Evolutionary conservation across 805 yeast species (phyloP).

Genomic region (Pichia scutulata): DNA sequence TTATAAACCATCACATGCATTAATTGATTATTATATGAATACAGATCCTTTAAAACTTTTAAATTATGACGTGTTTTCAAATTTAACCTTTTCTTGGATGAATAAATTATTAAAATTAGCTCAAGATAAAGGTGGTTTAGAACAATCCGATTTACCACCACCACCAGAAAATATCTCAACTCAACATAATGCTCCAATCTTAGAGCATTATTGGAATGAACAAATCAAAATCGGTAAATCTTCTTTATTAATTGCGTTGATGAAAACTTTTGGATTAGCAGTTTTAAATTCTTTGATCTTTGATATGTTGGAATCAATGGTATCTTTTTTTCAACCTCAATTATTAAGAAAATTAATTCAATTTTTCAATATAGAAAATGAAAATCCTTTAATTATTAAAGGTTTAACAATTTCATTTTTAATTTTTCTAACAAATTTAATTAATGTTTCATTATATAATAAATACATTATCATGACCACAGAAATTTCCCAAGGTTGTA

Average conservation of each 20-base stretch:
- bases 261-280: constrained; percentile 32
- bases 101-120: constrained; percentile 75
- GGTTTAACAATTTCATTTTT: constrained; percentile 58
- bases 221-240: constrained; percentile 9
- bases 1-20: constrained; percentile 32
- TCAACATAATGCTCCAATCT: constrained; percentile 22
- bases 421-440: constrained; percentile 55
- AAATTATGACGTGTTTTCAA: constrained; percentile 58
- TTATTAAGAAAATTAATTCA: constrained; percentile 42
- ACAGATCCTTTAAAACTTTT: constrained; percentile 17
- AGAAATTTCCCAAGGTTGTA: constrained; percentile 57
- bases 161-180: constrained; percentile 35
- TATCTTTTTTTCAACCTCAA: constrained; percentile 47
- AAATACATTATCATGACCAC: constrained; percentile 54
- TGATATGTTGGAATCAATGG: constrained; percentile 33
- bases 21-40: constrained; percentile 29
- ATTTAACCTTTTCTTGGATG: constrained; percentile 88
- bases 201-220: constrained; percentile 28
- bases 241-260: constrained; percentile 28
- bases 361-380: constrained; percentile 31
- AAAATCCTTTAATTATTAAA: constrained; percentile 39
- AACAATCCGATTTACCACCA: constrained; percentile 34
- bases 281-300: constrained; percentile 29
- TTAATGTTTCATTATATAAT: constrained; percentile 57
- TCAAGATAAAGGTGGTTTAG: constrained; percentile 26